A percentile compares a stretch with the other conserved stretches of the same genome.
phyloP scores from a whole-genome alignment of 805 yeast species.

The Saccharomycopsis vini region DNA sequence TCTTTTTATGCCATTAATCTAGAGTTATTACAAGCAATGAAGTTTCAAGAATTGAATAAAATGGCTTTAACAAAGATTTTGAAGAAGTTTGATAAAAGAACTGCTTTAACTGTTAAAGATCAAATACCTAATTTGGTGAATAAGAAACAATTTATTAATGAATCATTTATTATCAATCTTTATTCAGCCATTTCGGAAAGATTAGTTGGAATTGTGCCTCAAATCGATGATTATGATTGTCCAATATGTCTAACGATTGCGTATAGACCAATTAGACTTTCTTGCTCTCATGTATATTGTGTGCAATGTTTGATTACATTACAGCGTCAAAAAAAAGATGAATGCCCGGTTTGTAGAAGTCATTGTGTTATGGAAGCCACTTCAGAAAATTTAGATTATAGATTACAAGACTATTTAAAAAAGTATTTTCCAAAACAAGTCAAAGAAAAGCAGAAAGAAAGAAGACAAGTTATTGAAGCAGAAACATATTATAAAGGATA shows the following conservation, averaged over 20 bases:
- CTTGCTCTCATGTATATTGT: constrained; percentile 63
- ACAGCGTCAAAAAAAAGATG: constrained; percentile 41
- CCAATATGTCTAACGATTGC: constrained; percentile 67
- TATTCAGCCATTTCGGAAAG: constrained; percentile 48
- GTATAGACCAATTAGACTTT: constrained; percentile 57
- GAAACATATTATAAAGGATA: constrained; percentile 31
- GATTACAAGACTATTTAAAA: constrained; percentile 44
- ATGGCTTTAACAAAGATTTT: constrained; percentile 60
- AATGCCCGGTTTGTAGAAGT: constrained; percentile 61
- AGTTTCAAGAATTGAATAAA: constrained; percentile 53
- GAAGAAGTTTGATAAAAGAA: constrained; percentile 70
- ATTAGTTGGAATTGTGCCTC: constrained; percentile 54
- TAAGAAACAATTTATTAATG: constrained; percentile 36
- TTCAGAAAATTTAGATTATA: constrained; percentile 47
- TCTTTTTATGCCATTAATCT: constrained; percentile 46
- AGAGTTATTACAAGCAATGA: constrained; percentile 45
- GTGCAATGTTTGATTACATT: constrained; percentile 62
- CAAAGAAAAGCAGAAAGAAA: constrained; percentile 49
- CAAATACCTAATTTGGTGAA: constrained; percentile 30
- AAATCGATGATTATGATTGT: constrained; percentile 66
- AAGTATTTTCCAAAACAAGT: constrained; percentile 59
- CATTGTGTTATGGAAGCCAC: constrained; percentile 47
- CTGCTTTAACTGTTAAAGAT: constrained; percentile 43
- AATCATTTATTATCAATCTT: constrained; percentile 43
- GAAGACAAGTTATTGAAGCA: constrained; percentile 38